Conservation (phyloP, 2,329 filamentous ascomycete genomes). For the Cryphonectria radicalis region DNA sequence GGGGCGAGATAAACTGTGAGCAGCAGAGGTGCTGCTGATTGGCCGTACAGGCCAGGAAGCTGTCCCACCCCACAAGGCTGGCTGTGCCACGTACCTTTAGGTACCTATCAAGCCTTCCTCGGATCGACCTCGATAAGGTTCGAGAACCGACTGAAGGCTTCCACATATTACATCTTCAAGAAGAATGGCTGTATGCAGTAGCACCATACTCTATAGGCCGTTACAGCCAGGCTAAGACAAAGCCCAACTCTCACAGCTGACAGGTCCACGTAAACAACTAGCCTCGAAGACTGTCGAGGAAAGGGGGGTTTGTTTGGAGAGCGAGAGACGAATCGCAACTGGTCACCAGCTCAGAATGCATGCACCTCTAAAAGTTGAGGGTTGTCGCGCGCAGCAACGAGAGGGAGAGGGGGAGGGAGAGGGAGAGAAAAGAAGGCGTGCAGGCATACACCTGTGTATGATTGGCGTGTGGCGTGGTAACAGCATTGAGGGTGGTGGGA, state of each 20-base stretch:
- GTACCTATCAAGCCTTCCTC: background rate
- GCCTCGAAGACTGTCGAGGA: background rate
- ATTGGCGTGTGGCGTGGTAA: conserved; percentile 7
- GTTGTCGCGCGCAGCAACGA: background rate
- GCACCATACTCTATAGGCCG: background rate
- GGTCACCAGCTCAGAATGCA: background rate
- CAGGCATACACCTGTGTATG: background rate
- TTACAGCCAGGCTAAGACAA: background rate
- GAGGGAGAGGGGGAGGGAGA: background rate
- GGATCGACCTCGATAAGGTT: background rate
- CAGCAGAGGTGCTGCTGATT: conserved; percentile 5
- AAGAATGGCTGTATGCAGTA: background rate
- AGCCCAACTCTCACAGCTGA: background rate
- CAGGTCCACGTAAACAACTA: background rate
- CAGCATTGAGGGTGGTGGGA: conserved; percentile 39
- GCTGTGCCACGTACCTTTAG: background rate
- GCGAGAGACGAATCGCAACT: conserved; percentile 4
- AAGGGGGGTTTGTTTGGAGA: background rate
- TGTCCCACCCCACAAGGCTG: background rate
- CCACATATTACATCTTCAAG: background rate
- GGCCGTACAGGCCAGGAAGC: too few relatives aligned
- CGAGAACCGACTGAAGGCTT: background rate
- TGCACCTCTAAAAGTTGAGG: background rate
- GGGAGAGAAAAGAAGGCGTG: background rate
- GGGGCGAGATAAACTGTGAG: background rate